A percentile compares a stretch with the other conserved stretches of the same genome.
Conservation (phyloP, 2,329 filamentous ascomycete species). For the Pseudogymnoascus sp. region DNA sequence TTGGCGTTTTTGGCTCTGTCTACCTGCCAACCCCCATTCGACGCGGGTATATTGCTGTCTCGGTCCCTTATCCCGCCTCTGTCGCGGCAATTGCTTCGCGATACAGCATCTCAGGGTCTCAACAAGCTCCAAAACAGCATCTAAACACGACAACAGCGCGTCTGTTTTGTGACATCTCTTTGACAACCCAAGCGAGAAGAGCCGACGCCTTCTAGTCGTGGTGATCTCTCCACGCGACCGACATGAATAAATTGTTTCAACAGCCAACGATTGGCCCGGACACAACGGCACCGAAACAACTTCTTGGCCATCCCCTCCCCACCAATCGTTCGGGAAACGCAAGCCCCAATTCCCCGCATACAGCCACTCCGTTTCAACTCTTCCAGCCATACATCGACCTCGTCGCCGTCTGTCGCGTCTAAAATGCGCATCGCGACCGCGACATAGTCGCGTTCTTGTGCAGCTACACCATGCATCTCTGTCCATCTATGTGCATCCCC, state of each 20-base stretch:
- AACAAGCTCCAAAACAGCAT: not conserved
- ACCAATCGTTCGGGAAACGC: not conserved
- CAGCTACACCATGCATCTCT: not conserved
- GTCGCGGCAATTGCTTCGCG: not conserved
- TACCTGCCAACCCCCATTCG: not conserved
- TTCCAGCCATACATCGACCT: not conserved
- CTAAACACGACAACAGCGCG: constrained; percentile 5
- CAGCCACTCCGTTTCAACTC: constrained; percentile 6
- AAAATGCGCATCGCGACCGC: constrained; percentile 2
- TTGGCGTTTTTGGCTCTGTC: too few species aligned
- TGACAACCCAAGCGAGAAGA: not conserved
- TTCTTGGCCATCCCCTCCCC: not conserved
- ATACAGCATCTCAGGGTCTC: not conserved
- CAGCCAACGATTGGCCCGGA: constrained; percentile 5
- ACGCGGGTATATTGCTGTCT: not conserved
- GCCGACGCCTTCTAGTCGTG: constrained; percentile 3
- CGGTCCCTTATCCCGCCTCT: not conserved
- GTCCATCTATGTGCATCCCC: not conserved
- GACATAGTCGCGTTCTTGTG: constrained; percentile 7
- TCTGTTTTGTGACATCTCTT: constrained; percentile 4
- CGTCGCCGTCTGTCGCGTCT: constrained; percentile 2
- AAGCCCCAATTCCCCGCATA: not conserved
- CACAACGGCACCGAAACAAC: not conserved
- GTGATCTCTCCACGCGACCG: constrained; percentile 1
- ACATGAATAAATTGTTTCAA: not conserved